phyloP scores from a whole-genome alignment of 495 filamentous ascomycete species.

The Tuber borchii region DNA sequence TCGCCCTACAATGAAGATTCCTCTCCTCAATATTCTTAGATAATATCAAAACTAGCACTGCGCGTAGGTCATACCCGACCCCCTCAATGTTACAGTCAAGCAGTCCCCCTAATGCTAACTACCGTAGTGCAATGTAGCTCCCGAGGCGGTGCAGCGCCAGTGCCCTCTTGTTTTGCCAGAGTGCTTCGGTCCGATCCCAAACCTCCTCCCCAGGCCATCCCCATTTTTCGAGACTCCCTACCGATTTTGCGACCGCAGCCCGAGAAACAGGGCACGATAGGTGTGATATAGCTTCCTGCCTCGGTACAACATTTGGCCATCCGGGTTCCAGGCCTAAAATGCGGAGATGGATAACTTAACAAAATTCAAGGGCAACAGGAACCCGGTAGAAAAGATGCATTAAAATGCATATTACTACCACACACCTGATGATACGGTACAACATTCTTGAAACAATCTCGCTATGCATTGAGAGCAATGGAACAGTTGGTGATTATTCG shows the following conservation, averaged over 20 bases:
- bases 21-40: neutral
- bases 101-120: neutral
- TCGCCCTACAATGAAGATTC: neutral
- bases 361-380: neutral
- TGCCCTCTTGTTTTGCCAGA: neutral
- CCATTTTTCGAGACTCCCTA: neutral
- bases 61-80: neutral
- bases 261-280: neutral
- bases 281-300: neutral
- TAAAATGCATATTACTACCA: neutral
- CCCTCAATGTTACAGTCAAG: neutral
- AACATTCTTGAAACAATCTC: neutral
- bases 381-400: neutral
- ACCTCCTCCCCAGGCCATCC: neutral
- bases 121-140: neutral
- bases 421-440: neutral
- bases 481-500: neutral
- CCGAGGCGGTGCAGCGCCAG: neutral
- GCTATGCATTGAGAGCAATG: neutral
- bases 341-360: neutral
- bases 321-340: neutral
- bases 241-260: neutral
- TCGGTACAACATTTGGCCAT: neutral
- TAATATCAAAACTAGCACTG: neutral
- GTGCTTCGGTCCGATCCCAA: neutral